phyloP scores from a whole-genome alignment of 106 monocot genomes.

The Phalaenopsis aphrodite region DNA sequence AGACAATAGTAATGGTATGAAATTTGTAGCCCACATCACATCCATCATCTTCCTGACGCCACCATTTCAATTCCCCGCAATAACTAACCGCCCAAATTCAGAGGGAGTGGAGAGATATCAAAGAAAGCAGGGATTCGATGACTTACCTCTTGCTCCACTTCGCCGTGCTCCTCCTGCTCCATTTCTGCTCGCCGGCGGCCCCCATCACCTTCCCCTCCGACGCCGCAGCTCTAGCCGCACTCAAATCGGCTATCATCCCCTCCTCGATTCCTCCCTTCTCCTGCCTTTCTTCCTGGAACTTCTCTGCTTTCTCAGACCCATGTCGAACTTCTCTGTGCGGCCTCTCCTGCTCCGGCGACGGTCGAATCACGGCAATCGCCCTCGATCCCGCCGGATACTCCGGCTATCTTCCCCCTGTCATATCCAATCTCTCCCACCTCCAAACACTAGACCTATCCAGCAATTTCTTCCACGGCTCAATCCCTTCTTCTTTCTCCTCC shows the following conservation, averaged over 20 bases:
- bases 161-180: neutral
- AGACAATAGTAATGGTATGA: too few species aligned
- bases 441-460: conserved; percentile 33
- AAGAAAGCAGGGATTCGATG: neutral
- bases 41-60: too few species aligned
- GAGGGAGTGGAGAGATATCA: neutral
- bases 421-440: conserved; percentile 38
- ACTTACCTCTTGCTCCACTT: neutral
- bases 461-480: neutral
- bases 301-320: conserved; percentile 25
- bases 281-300: conserved; percentile 70
- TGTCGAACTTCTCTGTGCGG: conserved; percentile 47
- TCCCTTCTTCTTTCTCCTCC: neutral
- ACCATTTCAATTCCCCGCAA: too few species aligned
- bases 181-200: neutral
- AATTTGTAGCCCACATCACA: too few species aligned
- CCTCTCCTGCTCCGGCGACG: conserved; percentile 33
- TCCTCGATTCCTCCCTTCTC: conserved; percentile 39
- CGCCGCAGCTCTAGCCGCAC: conserved; percentile 28
- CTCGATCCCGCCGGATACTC: conserved; percentile 55
- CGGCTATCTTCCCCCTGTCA: conserved; percentile 19
- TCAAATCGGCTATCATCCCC: conserved; percentile 32
- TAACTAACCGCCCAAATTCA: too few species aligned
- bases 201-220: conserved; percentile 27
- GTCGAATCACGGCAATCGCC: conserved; percentile 24